Evolutionary conservation across 1,284 basidiomycete species (phyloP).

Genomic region (Ceratobasidium sp.): DNA sequence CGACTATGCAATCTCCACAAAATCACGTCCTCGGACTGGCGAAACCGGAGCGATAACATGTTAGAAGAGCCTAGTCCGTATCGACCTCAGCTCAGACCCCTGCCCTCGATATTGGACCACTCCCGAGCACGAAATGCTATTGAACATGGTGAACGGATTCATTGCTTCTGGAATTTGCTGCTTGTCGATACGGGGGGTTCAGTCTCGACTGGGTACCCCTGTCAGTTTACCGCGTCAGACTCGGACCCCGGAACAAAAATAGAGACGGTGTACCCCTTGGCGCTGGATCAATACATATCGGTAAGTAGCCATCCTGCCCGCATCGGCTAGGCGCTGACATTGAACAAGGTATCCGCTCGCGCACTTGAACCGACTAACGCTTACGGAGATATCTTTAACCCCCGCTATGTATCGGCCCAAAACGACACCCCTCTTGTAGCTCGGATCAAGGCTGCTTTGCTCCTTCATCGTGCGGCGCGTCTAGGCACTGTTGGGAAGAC

Average conservation of each 20-base stretch:
- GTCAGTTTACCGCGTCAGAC: conserved; percentile 50
- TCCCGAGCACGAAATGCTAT: conserved; percentile 5
- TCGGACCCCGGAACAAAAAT: conserved; percentile 54
- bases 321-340: background rate
- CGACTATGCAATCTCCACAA: conserved; percentile 35
- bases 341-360: conserved; percentile 11
- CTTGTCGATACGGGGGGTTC: conserved; percentile 31
- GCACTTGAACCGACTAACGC: conserved; percentile 4
- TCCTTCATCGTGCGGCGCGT: conserved; percentile 24
- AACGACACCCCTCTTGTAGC: conserved; percentile 15
- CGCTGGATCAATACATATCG: conserved; percentile 63
- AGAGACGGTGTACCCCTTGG: conserved; percentile 69
- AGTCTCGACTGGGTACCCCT: conserved; percentile 32
- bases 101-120: conserved; percentile 23
- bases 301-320: conserved; percentile 49
- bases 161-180: conserved; percentile 34
- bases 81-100: conserved; percentile 12
- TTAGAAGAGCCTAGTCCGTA: conserved; percentile 40
- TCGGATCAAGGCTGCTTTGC: conserved; percentile 21
- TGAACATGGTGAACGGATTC: conserved; percentile 25
- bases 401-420: conserved; percentile 1
- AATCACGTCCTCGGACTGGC: conserved; percentile 27
- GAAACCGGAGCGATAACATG: conserved; percentile 13
- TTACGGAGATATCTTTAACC: conserved; percentile 25
- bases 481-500: conserved; percentile 21